Conservation (phyloP, 1,139 yeast genomes). For the Suhomyces coccinellae region DNA sequence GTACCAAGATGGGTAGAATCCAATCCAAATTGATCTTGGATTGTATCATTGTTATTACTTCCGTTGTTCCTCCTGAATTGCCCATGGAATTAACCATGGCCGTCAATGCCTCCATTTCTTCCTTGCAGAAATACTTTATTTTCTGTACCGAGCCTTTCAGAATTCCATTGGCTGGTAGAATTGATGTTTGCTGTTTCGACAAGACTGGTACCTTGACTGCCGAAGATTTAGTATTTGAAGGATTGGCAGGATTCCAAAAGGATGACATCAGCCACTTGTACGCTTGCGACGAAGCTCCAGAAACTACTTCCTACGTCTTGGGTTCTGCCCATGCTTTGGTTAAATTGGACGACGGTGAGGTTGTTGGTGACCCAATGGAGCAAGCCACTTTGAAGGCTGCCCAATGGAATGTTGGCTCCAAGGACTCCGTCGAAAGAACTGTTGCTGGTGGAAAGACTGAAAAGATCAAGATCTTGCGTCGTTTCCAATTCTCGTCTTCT, state of each 20-base stretch:
- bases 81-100: constrained; percentile 99
- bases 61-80: constrained; percentile 98
- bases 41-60: constrained; percentile 92
- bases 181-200: constrained; percentile 97
- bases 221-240: constrained; percentile 94
- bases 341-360: constrained; percentile 89
- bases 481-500: constrained; percentile 96
- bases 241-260: constrained; percentile 78
- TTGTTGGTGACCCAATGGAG: constrained; percentile 99
- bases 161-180: constrained; percentile 96
- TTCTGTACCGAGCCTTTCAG: constrained; percentile 99
- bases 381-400: constrained; percentile 90
- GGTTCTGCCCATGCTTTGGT: constrained; percentile 98
- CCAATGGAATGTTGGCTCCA: constrained; percentile 78
- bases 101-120: constrained; percentile 86
- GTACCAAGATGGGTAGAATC: constrained; percentile 91
- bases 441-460: constrained; percentile 41
- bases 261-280: constrained; percentile 58
- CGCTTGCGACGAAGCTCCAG: constrained; percentile 60
- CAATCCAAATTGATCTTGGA: constrained; percentile 92
- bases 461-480: constrained; percentile 73
- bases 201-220: constrained; percentile 98
- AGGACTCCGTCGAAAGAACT: constrained; percentile 60
- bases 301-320: constrained; percentile 67
- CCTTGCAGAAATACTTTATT: constrained; percentile 81